Percentiles rank a stretch among this genome's conserved stretches.
phyloP scores from a whole-genome alignment of 495 filamentous ascomycete genomes.

The Xylaria flabelliformis region DNA sequence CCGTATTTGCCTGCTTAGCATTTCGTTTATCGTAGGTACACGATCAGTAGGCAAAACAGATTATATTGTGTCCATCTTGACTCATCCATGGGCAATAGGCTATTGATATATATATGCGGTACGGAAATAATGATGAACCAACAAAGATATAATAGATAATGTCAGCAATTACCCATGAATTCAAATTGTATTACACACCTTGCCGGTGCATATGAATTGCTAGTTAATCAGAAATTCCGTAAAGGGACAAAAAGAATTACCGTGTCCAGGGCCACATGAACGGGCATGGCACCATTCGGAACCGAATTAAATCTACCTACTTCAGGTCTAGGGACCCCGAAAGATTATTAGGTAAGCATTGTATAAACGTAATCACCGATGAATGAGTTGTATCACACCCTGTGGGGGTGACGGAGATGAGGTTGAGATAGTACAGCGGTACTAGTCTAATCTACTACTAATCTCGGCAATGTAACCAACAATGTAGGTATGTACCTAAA shows the following conservation, averaged over 20 bases:
- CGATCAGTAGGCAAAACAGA: not conserved
- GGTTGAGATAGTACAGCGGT: not conserved
- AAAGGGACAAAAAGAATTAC: not conserved
- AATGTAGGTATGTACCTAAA: too few relatives aligned
- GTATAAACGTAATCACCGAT: conserved; percentile 18
- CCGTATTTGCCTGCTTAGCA: not conserved
- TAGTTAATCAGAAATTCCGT: not conserved
- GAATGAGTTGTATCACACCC: conserved; percentile 15
- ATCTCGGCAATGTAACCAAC: conserved; percentile 8
- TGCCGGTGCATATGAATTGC: not conserved
- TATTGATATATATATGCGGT: not conserved
- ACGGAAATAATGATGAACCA: not conserved
- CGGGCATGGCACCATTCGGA: not conserved
- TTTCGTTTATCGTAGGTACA: not conserved
- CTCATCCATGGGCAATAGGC: conserved; percentile 4
- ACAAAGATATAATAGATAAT: not conserved
- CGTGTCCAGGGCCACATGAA: not conserved
- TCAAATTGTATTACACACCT: conserved; percentile 7
- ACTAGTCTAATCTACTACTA: not conserved
- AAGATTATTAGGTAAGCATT: conserved; percentile 3
- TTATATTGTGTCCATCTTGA: not conserved
- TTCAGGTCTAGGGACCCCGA: not conserved
- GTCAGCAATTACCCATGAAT: not conserved
- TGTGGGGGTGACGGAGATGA: conserved; percentile 15
- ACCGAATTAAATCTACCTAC: not conserved